Conservation (phyloP, 2,329 filamentous ascomycete species). For the Daldinia sp. region DNA sequence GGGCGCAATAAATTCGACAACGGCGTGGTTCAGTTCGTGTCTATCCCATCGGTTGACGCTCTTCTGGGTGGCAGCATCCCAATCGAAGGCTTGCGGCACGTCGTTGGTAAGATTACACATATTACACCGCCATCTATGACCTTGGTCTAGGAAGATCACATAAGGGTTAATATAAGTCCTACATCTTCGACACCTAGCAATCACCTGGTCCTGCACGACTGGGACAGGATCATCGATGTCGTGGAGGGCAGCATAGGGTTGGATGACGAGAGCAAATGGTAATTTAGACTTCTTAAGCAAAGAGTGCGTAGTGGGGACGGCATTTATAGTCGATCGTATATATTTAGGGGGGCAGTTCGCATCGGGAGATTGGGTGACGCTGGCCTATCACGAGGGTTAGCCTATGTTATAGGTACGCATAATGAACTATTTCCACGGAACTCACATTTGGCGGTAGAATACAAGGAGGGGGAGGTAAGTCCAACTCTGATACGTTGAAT, state of each 20-base stretch:
- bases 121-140: slow-evolving; percentile 98
- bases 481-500: slow-evolving; percentile 92
- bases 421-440: slow-evolving; percentile 37
- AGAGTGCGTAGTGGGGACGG: slow-evolving; percentile 89
- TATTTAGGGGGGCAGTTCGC: slow-evolving; percentile 95
- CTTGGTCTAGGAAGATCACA: slow-evolving; percentile 94
- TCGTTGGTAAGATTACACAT: slow-evolving; percentile 99
- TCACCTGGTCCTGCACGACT: slow-evolving; percentile 94
- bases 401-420: background rate
- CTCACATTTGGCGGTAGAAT: slow-evolving; percentile 90
- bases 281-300: slow-evolving; percentile 96
- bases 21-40: slow-evolving; percentile 92
- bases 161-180: slow-evolving; percentile 98
- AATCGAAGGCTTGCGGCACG: slow-evolving; percentile 98
- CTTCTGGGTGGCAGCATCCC: slow-evolving; percentile 93
- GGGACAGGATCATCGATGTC: slow-evolving; percentile 92
- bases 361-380: slow-evolving; percentile 87
- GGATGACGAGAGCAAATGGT: slow-evolving; percentile 93
- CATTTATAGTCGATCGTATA: slow-evolving; percentile 93
- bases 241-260: slow-evolving; percentile 92
- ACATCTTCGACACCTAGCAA: slow-evolving; percentile 94
- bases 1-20: slow-evolving; percentile 96
- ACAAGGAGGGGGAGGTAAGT: slow-evolving; percentile 89
- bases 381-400: slow-evolving; percentile 68
- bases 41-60: slow-evolving; percentile 91